Percentiles rank a stretch among this genome's conserved stretches.
Evolutionary conservation across 2,329 filamentous ascomycete species (phyloP).

Genomic region (Didymella keratinophila): DNA sequence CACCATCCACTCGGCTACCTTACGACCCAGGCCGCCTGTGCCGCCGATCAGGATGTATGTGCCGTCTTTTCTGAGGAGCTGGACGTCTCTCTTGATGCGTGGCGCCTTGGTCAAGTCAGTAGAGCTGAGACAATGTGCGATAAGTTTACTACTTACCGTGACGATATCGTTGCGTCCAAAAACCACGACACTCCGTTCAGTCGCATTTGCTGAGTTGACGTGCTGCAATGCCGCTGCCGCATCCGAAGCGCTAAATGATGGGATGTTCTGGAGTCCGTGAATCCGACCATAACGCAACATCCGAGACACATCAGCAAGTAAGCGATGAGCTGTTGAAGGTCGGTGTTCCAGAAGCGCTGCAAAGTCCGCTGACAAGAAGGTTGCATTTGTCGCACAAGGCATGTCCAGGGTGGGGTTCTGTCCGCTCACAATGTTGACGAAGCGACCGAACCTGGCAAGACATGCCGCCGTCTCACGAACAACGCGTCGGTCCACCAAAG

Average conservation of each 20-base stretch:
- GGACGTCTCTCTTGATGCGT: conserved; percentile 15
- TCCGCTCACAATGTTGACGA: conserved; percentile 19
- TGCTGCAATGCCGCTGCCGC: conserved; percentile 25
- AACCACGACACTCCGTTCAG: conserved; percentile 30
- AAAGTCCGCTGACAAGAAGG: conserved; percentile 25
- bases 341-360: conserved; percentile 23
- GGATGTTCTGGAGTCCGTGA: conserved; percentile 13
- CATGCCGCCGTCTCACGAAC: conserved; percentile 54
- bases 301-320: conserved; percentile 26
- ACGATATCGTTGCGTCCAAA: conserved; percentile 30
- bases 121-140: neutral
- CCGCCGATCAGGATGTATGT: conserved; percentile 43
- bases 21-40: conserved; percentile 39
- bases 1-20: conserved; percentile 38
- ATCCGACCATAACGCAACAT: conserved; percentile 30
- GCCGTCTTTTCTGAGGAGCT: conserved; percentile 25
- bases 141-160: conserved; percentile 22
- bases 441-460: conserved; percentile 48
- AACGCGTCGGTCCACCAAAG: conserved; percentile 28
- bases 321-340: conserved; percentile 26
- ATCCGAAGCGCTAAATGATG: conserved; percentile 25
- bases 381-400: conserved; percentile 23
- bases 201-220: conserved; percentile 17
- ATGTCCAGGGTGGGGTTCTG: neutral
- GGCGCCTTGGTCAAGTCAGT: conserved; percentile 19